Base-by-base conservation (phyloP, 208 protist species). In the Leishmania arabica region DNA sequence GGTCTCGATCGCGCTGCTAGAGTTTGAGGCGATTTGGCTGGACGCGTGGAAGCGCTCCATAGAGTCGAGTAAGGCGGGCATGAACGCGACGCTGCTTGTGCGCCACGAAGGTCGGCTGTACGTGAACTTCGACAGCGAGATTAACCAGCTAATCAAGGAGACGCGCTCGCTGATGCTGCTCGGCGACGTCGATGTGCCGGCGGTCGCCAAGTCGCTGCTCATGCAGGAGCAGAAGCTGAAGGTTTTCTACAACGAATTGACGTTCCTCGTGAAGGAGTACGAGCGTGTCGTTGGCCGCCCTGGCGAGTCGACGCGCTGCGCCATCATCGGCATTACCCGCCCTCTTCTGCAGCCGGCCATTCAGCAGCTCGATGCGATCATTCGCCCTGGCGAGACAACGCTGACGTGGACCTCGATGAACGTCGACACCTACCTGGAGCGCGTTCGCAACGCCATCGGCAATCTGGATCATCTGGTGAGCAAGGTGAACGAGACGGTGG, bases 91-190 rank as follows among this genome's bases (percentile, higher is more conserved):
- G 31, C 90, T 99, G 79, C 87, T 99, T 9, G 95, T 99, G 27
- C 93, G 96, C 45, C 95, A 97, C 81, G 93, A 99, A 65, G 96
- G 94, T n/a, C 91, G 95, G 47, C 91, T 99, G 8, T 99, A 95
- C 88, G 99, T 99, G 58, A 99, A 99, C 96, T 99, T 99, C 87
- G 98, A 99, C 90, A 90, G 89, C 62, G 95, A 98, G 76, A 97
- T 99, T 51, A 89, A 99, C 62, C 96, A 99, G 90, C 93, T 99
- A n/a, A 99, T 99, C 84, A 95, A 98, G 79, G 99, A 99, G 87
- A 97, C 97, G 13, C 96, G 98, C 80, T 96, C 93, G 69, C 90
- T 99, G 51, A 93, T 98, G 92, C 88, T 98, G 73, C 86, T 99
- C 47, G 97, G 97, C 62, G 94, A 97, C 82, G 92, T 99, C 72